Conservation (phyloP, 2,329 filamentous ascomycete species). For the Anthostomella pinea region DNA sequence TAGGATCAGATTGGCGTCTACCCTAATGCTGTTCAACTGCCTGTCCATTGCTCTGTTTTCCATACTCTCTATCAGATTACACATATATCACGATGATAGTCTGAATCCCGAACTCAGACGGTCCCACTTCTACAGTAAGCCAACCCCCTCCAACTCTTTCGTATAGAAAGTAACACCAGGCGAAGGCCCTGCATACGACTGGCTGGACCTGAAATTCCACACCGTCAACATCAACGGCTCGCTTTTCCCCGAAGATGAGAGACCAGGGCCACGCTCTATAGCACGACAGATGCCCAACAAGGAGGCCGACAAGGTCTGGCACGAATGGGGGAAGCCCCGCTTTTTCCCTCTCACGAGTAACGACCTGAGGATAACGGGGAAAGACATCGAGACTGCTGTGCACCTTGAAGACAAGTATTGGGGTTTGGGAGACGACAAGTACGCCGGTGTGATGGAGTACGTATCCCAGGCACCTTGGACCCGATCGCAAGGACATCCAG, state of each 20-base stretch:
- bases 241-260: slow-evolving; percentile 22
- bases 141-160: background rate
- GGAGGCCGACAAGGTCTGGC: slow-evolving; percentile 27
- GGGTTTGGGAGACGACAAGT: slow-evolving; percentile 32
- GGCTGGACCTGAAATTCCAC: slow-evolving; percentile 19
- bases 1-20: no score
- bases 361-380: slow-evolving; percentile 29
- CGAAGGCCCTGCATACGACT: slow-evolving; percentile 20
- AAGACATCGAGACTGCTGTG: slow-evolving; percentile 26
- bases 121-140: slow-evolving; percentile 4
- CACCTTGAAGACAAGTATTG: slow-evolving; percentile 29
- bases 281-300: slow-evolving; percentile 30
- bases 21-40: no score
- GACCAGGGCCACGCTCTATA: no score
- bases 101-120: slow-evolving; percentile 9
- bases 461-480: no score
- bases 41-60: no score
- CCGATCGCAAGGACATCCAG: no score
- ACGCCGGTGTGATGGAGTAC: slow-evolving; percentile 32
- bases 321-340: slow-evolving; percentile 29
- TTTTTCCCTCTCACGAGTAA: slow-evolving; percentile 26
- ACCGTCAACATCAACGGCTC: slow-evolving; percentile 22
- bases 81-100: no score
- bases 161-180: slow-evolving; percentile 2
- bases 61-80: no score